Base-by-base conservation (phyloP, 2,329 filamentous ascomycete species). In the Pseudogymnoascus sp. region DNA sequence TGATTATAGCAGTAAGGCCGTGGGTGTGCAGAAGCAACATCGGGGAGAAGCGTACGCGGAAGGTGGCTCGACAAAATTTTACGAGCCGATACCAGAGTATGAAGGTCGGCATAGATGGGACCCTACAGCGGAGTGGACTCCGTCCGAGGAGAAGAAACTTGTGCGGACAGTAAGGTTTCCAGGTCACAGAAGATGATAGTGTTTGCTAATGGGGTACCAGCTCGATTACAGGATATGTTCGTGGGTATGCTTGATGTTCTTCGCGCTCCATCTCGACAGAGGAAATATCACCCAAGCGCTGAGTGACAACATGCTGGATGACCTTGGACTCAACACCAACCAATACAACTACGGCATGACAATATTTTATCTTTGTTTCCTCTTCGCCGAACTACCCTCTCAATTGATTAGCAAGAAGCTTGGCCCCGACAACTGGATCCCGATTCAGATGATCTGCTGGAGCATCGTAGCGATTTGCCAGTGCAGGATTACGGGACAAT, bases 181-280 rank as follows among this genome's bases (percentile, higher is more conserved):
- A 26, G 16, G 4, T n/a, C 14, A 35, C 7, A 31, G 16, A 63
- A 13, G 6, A 16, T 61, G 19, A 6, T 7, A 8, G 59, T 63
- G 13, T 10, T 53, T 42, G 21, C 59, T 62, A 33, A 31, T 61
- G 1, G n/a, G 7, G 8, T 31, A 16, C 63, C 37, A 65, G 60
- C 62, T 38, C 14, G 16, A 59, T 5, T 61, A 13, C 33, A 68
- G 66, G 40, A 68, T 53, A 74, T 71, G 66, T 66, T 66, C 13
- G 85, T 82, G 64, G 66, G 86, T 33, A 86, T 86, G 72, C 62
- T 64, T 85, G 31, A 85, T 84, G 71, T 86, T 86, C 71, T 84
- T 86, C 65, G 81, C 81, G 1, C 76, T 87, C 4, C 82, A 87
- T 66, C 76, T 86, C 24, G 83, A 87, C 71, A 76, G 85, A 31